phyloP scores from a whole-genome alignment of 305 asterid genomes.

The Vinca major region DNA sequence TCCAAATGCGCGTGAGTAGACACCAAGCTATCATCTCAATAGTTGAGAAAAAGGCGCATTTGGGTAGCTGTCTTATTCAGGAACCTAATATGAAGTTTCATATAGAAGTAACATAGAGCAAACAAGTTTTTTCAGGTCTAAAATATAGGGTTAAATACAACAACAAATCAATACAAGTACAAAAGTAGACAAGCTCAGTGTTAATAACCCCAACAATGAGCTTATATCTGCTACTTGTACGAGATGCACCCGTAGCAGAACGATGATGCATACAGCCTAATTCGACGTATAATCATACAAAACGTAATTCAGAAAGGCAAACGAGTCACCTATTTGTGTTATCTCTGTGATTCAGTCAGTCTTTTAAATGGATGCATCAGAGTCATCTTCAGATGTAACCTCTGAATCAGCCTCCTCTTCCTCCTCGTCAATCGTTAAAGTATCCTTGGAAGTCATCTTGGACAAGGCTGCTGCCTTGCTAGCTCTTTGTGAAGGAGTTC shows the following conservation, averaged over 20 bases:
- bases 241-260: constrained; percentile 24
- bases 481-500: constrained; percentile 72
- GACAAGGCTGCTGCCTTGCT: constrained; percentile 80
- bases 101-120: background rate
- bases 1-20: background rate
- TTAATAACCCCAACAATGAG: background rate
- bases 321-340: background rate
- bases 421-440: constrained; percentile 42
- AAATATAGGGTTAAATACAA: background rate
- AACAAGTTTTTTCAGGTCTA: background rate
- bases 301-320: constrained; percentile 2
- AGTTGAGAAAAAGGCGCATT: too few species aligned
- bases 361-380: constrained; percentile 20
- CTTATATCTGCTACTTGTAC: constrained; percentile 10
- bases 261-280: background rate
- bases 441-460: constrained; percentile 42
- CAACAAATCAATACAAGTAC: too few species aligned
- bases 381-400: constrained; percentile 55
- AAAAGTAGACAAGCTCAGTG: background rate
- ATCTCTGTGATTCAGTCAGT: background rate
- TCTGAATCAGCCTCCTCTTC: constrained; percentile 45
- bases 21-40: too few species aligned
- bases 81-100: background rate
- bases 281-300: background rate
- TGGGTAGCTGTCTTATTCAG: too few species aligned